phyloP scores from a whole-genome alignment of 352 stramenopile genomes.

The Globisporangium barbulae region DNA sequence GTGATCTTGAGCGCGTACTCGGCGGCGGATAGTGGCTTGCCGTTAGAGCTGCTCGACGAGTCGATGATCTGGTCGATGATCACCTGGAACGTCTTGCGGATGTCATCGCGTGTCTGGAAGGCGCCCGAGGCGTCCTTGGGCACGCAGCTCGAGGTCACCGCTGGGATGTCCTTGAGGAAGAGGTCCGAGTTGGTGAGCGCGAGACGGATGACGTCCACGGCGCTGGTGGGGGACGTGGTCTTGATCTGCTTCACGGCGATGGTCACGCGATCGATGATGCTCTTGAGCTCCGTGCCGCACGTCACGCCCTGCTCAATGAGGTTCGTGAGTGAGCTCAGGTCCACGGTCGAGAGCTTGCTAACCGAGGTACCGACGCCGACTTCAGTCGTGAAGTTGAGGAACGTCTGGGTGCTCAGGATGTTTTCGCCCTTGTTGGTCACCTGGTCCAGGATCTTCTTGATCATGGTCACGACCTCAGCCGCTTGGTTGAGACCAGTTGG shows the following conservation, averaged over 20 bases:
- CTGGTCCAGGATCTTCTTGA: slow-evolving; percentile 18
- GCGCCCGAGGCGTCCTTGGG: slow-evolving; percentile 28
- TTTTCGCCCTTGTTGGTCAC: slow-evolving; percentile 36
- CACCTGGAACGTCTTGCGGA: slow-evolving; percentile 50
- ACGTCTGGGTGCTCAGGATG: slow-evolving; percentile 26
- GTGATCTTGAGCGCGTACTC: slow-evolving; percentile 33
- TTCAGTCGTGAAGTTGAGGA: slow-evolving; percentile 31
- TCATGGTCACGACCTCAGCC: slow-evolving; percentile 7
- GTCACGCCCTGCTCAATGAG: slow-evolving; percentile 36
- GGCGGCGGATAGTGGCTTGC: slow-evolving; percentile 6
- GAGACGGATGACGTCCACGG: slow-evolving; percentile 39
- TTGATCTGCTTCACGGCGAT: slow-evolving; percentile 37
- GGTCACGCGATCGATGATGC: slow-evolving; percentile 43
- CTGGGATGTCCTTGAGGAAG: slow-evolving; percentile 44
- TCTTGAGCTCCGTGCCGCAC: slow-evolving; percentile 37
- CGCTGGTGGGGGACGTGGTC: slow-evolving; percentile 18
- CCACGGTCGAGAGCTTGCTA: not conserved
- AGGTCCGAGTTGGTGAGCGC: slow-evolving; percentile 33
- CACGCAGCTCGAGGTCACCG: slow-evolving; percentile 41
- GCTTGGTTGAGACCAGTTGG: slow-evolving; percentile 9
- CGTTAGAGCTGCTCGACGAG: slow-evolving; percentile 21
- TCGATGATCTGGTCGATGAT: slow-evolving; percentile 58
- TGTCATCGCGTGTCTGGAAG: slow-evolving; percentile 41
- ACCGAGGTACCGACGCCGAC: slow-evolving; percentile 11
- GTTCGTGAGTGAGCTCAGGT: slow-evolving; percentile 20